phyloP scores from a whole-genome alignment of 768 basidiomycete genomes.

The Pleurotus giganteus region DNA sequence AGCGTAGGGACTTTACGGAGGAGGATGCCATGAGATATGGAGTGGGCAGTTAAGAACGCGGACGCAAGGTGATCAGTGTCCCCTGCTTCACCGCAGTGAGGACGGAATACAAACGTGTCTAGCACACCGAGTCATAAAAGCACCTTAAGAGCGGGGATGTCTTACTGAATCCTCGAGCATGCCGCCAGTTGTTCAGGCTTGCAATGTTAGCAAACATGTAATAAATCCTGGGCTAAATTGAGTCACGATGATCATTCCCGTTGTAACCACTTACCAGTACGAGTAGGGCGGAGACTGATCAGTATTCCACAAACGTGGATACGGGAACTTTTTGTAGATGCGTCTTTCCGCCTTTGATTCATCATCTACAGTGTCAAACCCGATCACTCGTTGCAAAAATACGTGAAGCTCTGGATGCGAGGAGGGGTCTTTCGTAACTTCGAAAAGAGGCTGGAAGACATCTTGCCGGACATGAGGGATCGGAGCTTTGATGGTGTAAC shows the following conservation, averaged over 20 bases:
- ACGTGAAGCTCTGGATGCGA: constrained; percentile 93
- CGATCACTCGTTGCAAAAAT: constrained; percentile 92
- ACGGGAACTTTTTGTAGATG: constrained; percentile 92
- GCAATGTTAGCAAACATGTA: constrained; percentile 98
- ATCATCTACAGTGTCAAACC: constrained; percentile 99
- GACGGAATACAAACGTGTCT: constrained; percentile 97
- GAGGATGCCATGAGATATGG: constrained; percentile 98
- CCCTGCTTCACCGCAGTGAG: constrained; percentile 97
- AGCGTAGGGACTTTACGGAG: constrained; percentile 96
- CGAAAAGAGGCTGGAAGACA: constrained; percentile 89
- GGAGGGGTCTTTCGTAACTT: constrained; percentile 89
- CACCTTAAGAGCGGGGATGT: constrained; percentile 12
- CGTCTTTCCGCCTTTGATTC: constrained; percentile 93
- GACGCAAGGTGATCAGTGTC: constrained; percentile 97
- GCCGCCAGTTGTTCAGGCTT: constrained; percentile 92
- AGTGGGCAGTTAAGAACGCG: constrained; percentile 94
- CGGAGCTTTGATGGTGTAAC: not conserved
- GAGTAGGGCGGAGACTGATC: constrained; percentile 90
- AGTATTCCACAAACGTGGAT: constrained; percentile 87
- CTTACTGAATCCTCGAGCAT: constrained; percentile 86
- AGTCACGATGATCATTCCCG: not conserved
- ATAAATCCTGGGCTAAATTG: constrained; percentile 64
- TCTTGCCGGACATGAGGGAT: constrained; percentile 44
- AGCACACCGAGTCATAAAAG: constrained; percentile 10
- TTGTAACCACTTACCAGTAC: constrained; percentile 68